Evolutionary conservation across 1,139 yeast genomes (phyloP), one percentile per base, ranked within the genome.

Genomic region (Lodderomyces jiufengensis): DNA sequence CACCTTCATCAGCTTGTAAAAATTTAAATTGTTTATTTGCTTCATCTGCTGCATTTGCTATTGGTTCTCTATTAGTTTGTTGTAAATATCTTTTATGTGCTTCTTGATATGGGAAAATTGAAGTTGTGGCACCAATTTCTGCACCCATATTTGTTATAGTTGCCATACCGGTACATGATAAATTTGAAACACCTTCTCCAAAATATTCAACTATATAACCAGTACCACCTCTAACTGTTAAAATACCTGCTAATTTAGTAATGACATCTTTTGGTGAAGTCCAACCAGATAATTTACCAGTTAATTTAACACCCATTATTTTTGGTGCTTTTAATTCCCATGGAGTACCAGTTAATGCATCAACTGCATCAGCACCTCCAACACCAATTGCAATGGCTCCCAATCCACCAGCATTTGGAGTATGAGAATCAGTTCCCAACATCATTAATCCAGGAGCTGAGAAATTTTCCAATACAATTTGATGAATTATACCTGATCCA

Each of bases 111-210:
- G 98, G 98, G 86, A 92, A 92, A 37, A 90, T 76, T 9, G 97
- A 88, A 27, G 98, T 92, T 24, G 98, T 92, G 25, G 97, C 97
- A 58, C 98, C 98, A 43, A 92, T 86, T 66, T 92, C 98, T 38
- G 98, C 98, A 56, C 98, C 98, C 98, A 92, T 92, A 64, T 92
- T 92, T 74, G 97, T 90, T 54, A 92, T 90, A 40, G 98, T 92
- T 36, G 95, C 98, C 98, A 92, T 92, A 67, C 98, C 98, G 13
- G 98, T 92, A 66, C 96, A 87, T 23, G 95, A 83, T 45, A 92
- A 73, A 25, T 81, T 64, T 46, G 78, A 64, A 14, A 90, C 96
- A 62, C 98, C 98, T 42, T 82, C 88, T 44, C 98, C 98, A 52
- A 86, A 87, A 66, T 92, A 92, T 64, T 92, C 98, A 34, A 92